Evolutionary conservation across 1,139 yeast species (phyloP), one percentile per base, ranked within the genome.

Genomic region (Pichia sp.): DNA sequence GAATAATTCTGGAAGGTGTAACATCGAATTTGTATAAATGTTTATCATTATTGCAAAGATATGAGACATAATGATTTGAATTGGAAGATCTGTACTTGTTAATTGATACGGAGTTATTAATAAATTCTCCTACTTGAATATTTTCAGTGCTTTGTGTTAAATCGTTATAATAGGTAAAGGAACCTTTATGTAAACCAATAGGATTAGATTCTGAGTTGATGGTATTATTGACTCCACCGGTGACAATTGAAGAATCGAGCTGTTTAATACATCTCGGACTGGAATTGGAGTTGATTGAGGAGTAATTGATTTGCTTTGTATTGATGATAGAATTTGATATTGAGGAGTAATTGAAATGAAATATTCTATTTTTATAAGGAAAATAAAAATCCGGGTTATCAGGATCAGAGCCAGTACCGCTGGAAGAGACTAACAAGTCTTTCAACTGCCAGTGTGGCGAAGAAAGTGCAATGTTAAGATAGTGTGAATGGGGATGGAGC

Each of bases 1-100:
- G 27, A 4, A 75, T 64, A 6, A 69, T 61, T n/a, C 76, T 69
- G 44, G 72, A 68, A 45, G 60, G 64, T 15, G 60, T 55, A 21
- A 86, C 68, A 50, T 80, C 82, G 42, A 85, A 70, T 44, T 74
- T 67, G 59, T 88, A 87, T 41, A 88, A 63, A 43, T 74, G 68
- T 37, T 78, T 74, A 59, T 88, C 96, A 57, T 88, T 88, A 59
- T 87, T 88, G 62, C 96, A 87, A 14, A 85, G 76, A 50, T 75
- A 75, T 2, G 88, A 73, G 39, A 69, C 68, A 56, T 72, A 78
- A 32, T 65, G 63, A 38, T 51, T 54, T n/a, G n/a, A n/a, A 47
- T 70, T 18, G 2, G 43, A 38, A 2, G 42, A 34, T 5, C 35
- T 59, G 6, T 62, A 41, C 42, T 65, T 66, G 56, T 72, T 69